phyloP scores from a whole-genome alignment of 1,284 basidiomycete genomes.

The Papiliotrema flavescens region DNA sequence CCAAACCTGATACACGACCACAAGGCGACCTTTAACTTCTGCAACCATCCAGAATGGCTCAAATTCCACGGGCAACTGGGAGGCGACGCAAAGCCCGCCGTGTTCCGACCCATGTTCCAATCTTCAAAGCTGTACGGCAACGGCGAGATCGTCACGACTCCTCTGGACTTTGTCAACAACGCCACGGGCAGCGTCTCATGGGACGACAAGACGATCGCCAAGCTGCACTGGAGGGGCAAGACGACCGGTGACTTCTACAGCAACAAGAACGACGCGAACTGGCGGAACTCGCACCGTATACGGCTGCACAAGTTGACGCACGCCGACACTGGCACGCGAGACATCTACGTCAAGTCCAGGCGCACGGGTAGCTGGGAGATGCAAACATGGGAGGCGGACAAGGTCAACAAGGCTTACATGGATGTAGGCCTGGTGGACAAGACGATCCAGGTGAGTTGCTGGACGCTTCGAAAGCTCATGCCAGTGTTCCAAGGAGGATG shows the following conservation, averaged over 20 bases:
- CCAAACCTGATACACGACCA: constrained; percentile 27
- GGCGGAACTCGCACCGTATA: constrained; percentile 46
- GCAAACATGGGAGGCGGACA: constrained; percentile 26
- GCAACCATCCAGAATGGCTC: constrained; percentile 23
- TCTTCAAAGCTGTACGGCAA: constrained; percentile 29
- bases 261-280: constrained; percentile 31
- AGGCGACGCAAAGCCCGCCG: constrained; percentile 17
- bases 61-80: constrained; percentile 32
- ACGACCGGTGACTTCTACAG: constrained; percentile 48
- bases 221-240: constrained; percentile 51
- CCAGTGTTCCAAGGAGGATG: constrained; percentile 46
- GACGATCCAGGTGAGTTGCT: constrained; percentile 33
- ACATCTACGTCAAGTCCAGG: constrained; percentile 41
- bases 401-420: constrained; percentile 45
- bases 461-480: background rate
- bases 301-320: constrained; percentile 42
- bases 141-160: constrained; percentile 32
- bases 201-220: constrained; percentile 41
- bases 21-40: constrained; percentile 19
- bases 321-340: constrained; percentile 25
- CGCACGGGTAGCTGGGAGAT: constrained; percentile 27
- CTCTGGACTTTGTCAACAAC: constrained; percentile 25
- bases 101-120: constrained; percentile 35
- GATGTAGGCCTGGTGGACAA: constrained; percentile 47
- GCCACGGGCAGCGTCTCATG: constrained; percentile 27